phyloP scores from a whole-genome alignment of 345 rosid genomes.

The Anastatica hierochuntica region DNA sequence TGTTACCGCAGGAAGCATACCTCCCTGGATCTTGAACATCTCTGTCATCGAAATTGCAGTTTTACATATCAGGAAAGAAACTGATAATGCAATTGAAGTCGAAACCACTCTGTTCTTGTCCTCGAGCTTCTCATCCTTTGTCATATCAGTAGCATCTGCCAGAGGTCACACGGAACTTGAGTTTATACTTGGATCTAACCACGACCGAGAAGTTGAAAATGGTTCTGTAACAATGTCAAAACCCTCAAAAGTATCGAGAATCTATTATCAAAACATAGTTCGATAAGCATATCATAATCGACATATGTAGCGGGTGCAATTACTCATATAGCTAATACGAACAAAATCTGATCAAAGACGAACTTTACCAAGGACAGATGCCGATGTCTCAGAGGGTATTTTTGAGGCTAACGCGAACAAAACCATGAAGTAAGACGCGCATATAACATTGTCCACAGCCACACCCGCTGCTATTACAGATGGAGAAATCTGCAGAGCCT shows the following conservation, averaged over 20 bases:
- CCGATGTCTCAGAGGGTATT: slow-evolving; percentile 50
- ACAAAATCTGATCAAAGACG: neutral
- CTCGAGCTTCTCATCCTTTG: slow-evolving; percentile 26
- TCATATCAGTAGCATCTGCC: slow-evolving; percentile 35
- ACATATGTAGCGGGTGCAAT: too few relatives aligned
- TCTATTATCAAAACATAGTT: neutral
- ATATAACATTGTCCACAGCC: slow-evolving; percentile 74
- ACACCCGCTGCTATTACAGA: slow-evolving; percentile 78
- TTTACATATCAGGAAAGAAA: slow-evolving; percentile 63
- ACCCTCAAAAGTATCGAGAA: neutral
- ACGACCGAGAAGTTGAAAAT: neutral
- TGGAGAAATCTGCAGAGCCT: slow-evolving; percentile 67
- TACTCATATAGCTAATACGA: too few relatives aligned
- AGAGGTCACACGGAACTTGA: slow-evolving; percentile 3
- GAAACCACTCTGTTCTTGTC: slow-evolving; percentile 41
- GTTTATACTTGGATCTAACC: neutral
- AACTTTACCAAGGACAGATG: slow-evolving; percentile 33
- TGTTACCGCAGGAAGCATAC: slow-evolving; percentile 54
- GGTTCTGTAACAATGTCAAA: neutral
- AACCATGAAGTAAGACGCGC: slow-evolving; percentile 50
- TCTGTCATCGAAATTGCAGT: slow-evolving; percentile 36
- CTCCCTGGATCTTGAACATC: slow-evolving; percentile 52
- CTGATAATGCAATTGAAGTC: slow-evolving; percentile 44
- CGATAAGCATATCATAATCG: too few relatives aligned
- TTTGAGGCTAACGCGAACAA: slow-evolving; percentile 65